phyloP scores from a whole-genome alignment of 2,329 filamentous ascomycete genomes.

The Fusarium coicis region DNA sequence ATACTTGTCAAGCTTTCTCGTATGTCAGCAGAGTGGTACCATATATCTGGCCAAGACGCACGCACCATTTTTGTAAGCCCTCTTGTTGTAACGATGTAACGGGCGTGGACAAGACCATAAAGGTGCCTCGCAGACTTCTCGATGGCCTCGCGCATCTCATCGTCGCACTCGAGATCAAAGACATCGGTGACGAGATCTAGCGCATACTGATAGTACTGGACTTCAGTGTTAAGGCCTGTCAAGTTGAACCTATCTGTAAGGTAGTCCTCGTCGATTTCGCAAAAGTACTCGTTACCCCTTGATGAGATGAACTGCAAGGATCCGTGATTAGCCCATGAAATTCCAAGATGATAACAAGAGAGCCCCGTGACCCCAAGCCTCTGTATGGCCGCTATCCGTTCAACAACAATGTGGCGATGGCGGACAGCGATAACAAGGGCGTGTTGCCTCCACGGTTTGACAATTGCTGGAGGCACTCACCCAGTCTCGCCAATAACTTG shows the following conservation, averaged over 20 bases:
- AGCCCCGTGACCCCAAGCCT: slow-evolving; percentile 25
- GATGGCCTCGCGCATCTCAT: slow-evolving; percentile 97
- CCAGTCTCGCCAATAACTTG: slow-evolving; percentile 99
- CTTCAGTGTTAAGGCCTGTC: slow-evolving; percentile 95
- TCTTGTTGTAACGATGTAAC: slow-evolving; percentile 95
- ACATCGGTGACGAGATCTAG: slow-evolving; percentile 97
- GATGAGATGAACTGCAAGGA: slow-evolving; percentile 89
- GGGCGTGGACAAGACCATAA: slow-evolving; percentile 94
- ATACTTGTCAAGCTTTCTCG: slow-evolving; percentile 91
- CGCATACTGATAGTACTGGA: slow-evolving; percentile 99
- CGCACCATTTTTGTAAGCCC: slow-evolving; percentile 94
- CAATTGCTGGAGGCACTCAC: slow-evolving; percentile 66
- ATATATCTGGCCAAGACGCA: not conserved
- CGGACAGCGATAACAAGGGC: not conserved
- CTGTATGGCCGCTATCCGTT: not conserved
- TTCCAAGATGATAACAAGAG: not conserved
- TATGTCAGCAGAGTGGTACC: not conserved
- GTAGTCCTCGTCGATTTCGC: slow-evolving; percentile 99
- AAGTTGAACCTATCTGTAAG: slow-evolving; percentile 98
- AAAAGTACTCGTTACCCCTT: slow-evolving; percentile 98
- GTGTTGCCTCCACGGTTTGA: not conserved
- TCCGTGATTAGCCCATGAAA: slow-evolving; percentile 27
- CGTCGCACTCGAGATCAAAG: slow-evolving; percentile 98
- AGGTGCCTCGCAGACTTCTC: slow-evolving; percentile 96
- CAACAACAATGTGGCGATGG: not conserved